A percentile compares a stretch with the other conserved stretches of the same genome.
phyloP scores from a whole-genome alignment of 345 rosid genomes.

The Firmiana major region DNA sequence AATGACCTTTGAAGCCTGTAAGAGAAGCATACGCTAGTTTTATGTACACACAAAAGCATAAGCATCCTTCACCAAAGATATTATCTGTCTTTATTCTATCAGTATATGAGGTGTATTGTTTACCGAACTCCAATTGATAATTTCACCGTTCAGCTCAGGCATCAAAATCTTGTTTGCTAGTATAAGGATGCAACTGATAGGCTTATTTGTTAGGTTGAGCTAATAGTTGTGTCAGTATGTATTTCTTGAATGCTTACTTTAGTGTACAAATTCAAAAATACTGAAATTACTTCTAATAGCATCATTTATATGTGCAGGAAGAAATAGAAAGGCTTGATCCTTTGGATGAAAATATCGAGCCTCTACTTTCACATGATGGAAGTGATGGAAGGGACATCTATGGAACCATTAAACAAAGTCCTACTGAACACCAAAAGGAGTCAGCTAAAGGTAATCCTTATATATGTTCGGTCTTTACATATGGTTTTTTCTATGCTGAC shows the following conservation, averaged over 20 bases:
- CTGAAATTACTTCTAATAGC: conserved; percentile 12
- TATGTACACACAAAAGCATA: background rate
- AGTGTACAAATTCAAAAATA: background rate
- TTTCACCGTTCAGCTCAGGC: background rate
- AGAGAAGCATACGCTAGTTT: background rate
- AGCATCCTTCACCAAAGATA: conserved; percentile 5
- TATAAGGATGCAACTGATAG: background rate
- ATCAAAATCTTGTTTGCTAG: background rate
- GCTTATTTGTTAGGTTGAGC: conserved; percentile 1
- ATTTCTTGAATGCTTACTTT: background rate
- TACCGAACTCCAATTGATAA: background rate
- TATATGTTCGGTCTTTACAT: background rate
- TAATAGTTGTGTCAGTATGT: background rate
- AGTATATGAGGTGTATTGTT: background rate
- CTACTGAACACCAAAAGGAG: conserved; percentile 42
- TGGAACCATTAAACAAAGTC: conserved; percentile 44
- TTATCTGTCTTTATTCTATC: background rate
- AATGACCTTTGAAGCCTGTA: background rate
- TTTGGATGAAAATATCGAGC: conserved; percentile 57
- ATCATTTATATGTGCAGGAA: conserved; percentile 40
- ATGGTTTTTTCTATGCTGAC: background rate
- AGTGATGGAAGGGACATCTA: conserved; percentile 43
- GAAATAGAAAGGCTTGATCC: conserved; percentile 55
- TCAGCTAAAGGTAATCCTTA: conserved; percentile 41
- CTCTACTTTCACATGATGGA: conserved; percentile 50